phyloP scores from a whole-genome alignment of 2,329 filamentous ascomycete species.

The Aspergillus terreus region DNA sequence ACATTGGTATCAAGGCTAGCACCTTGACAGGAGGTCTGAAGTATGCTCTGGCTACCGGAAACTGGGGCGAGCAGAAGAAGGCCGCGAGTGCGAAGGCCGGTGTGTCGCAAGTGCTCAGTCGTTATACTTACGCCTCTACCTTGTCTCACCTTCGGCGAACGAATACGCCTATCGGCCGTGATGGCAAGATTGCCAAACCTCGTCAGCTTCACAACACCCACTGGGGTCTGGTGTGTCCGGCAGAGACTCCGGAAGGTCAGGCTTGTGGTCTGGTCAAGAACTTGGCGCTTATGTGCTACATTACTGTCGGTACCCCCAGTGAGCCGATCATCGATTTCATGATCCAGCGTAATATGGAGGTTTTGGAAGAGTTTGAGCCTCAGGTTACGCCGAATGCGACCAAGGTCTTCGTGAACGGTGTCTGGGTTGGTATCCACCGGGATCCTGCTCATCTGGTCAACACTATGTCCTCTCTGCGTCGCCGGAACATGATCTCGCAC shows the following conservation, averaged over 20 bases:
- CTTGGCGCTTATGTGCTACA: constrained; percentile 94
- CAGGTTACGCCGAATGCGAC: constrained; percentile 84
- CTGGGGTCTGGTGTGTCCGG: constrained; percentile 95
- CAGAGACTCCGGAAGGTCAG: constrained; percentile 96
- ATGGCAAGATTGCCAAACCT: constrained; percentile 97
- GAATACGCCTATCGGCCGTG: constrained; percentile 94
- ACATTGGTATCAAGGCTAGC: constrained; percentile 82
- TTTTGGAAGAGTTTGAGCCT: constrained; percentile 91
- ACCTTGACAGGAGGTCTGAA: constrained; percentile 92
- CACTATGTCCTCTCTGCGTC: constrained; percentile 71
- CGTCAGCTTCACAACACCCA: constrained; percentile 98
- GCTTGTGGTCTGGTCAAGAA: constrained; percentile 99
- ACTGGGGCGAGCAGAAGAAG: constrained; percentile 99
- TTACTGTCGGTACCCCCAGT: constrained; percentile 89
- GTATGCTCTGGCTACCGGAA: constrained; percentile 94
- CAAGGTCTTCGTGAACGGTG: constrained; percentile 96
- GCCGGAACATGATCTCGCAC: constrained; percentile 78
- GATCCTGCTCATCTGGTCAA: constrained; percentile 82
- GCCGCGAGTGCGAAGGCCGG: constrained; percentile 90
- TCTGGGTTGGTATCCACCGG: constrained; percentile 94
- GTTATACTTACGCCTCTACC: constrained; percentile 95
- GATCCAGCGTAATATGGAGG: constrained; percentile 92
- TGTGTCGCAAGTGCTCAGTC: constrained; percentile 95
- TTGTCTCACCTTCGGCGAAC: constrained; percentile 94
- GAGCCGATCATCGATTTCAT: constrained; percentile 93